Evolutionary conservation across 176 grass and related monocot genomes (phyloP).

Genomic region (Tuctoria greenei): DNA sequence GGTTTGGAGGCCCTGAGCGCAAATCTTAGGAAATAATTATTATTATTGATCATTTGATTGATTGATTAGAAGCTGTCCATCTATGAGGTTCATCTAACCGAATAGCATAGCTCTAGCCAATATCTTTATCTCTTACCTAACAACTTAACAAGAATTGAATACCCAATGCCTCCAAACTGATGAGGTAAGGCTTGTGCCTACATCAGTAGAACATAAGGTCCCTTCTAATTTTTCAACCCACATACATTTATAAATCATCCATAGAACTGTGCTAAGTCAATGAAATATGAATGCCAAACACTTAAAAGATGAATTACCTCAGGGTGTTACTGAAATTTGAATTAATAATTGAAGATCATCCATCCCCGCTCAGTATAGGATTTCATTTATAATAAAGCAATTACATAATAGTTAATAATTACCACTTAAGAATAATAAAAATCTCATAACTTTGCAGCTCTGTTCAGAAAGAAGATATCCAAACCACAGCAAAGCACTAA

Average conservation of each 20-base stretch:
- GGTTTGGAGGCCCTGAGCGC: background rate
- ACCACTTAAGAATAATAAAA: background rate
- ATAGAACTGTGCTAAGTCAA: slow-evolving; percentile 12
- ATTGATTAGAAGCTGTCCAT: background rate
- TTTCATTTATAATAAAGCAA: slow-evolving; percentile 4
- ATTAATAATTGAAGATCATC: background rate
- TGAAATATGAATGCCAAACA: background rate
- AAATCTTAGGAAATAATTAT: background rate
- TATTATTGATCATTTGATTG: background rate
- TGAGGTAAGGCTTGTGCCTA: background rate
- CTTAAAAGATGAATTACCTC: too few species aligned
- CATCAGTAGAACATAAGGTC: background rate
- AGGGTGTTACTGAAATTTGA: background rate
- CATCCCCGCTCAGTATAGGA: background rate
- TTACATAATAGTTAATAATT: background rate
- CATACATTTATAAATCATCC: background rate
- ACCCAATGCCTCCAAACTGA: too few species aligned
- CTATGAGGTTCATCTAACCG: background rate
- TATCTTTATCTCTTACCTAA: too few species aligned
- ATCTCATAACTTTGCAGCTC: background rate
- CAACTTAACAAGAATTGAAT: too few species aligned
- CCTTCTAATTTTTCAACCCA: background rate
- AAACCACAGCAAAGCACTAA: too few species aligned
- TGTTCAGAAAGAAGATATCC: background rate
- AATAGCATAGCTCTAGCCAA: too few species aligned